Evolutionary conservation across 2,329 filamentous ascomycete genomes (phyloP).

Genomic region (Verticillium dahliae): DNA sequence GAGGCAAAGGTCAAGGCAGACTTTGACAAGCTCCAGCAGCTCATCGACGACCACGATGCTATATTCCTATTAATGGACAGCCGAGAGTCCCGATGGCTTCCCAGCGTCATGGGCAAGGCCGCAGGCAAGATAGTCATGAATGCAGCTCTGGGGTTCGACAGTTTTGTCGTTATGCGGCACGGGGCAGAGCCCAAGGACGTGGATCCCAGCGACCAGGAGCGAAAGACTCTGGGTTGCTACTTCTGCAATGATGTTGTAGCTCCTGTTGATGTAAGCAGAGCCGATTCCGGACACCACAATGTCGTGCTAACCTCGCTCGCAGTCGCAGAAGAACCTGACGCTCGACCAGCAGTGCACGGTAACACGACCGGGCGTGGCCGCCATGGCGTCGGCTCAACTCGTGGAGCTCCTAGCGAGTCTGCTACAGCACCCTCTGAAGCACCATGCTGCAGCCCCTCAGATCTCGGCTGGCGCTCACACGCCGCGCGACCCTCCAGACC

Average conservation of each 20-base stretch:
- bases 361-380: constrained; percentile 84
- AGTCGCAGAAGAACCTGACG: constrained; percentile 92
- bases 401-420: constrained; percentile 86
- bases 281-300: background rate
- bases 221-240: constrained; percentile 80
- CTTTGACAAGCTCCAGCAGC: constrained; percentile 64
- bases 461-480: constrained; percentile 31
- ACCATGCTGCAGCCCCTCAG: constrained; percentile 52
- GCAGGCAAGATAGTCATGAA: constrained; percentile 94
- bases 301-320: constrained; percentile 2
- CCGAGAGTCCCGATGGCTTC: constrained; percentile 88
- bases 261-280: constrained; percentile 71
- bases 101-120: constrained; percentile 92
- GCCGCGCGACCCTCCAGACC: constrained; percentile 48
- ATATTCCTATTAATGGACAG: constrained; percentile 98
- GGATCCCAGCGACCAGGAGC: constrained; percentile 33
- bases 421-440: constrained; percentile 75
- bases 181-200: constrained; percentile 52
- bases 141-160: constrained; percentile 91
- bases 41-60: constrained; percentile 82
- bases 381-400: constrained; percentile 83
- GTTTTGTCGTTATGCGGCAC: constrained; percentile 95
- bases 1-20: constrained; percentile 63
- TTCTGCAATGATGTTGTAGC: constrained; percentile 98
- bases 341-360: constrained; percentile 98